Percentiles rank a stretch among this genome's conserved stretches.
These are phyloP conservation scores for Floccularia luteovirens DNA, from an alignment of 768 basidiomycete species.

Conservation along the genomic window DNA sequence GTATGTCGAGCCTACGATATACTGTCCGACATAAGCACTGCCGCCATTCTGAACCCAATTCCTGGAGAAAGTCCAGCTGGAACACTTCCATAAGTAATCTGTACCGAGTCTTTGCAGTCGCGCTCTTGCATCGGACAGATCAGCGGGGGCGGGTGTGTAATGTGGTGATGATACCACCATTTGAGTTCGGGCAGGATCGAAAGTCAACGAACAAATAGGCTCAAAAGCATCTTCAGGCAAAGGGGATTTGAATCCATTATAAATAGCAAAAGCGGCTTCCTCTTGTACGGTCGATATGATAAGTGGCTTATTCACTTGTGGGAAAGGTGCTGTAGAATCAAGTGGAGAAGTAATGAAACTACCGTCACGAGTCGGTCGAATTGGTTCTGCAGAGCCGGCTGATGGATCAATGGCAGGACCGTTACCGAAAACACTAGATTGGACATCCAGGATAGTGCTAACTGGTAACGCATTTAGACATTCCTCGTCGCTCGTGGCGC, in stretches of 20 bases:
- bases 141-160: slow-evolving; percentile 32
- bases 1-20: slow-evolving; percentile 62
- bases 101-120: slow-evolving; percentile 55
- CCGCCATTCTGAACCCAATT: slow-evolving; percentile 62
- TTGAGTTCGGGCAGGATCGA: slow-evolving; percentile 38
- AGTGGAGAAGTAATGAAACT: slow-evolving; percentile 60
- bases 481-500: slow-evolving; percentile 31
- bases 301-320: slow-evolving; percentile 53
- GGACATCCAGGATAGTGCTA: slow-evolving; percentile 43
- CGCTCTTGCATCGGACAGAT: slow-evolving; percentile 40
- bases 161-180: slow-evolving; percentile 33
- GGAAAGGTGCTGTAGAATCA: slow-evolving; percentile 54
- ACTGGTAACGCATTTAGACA: slow-evolving; percentile 49
- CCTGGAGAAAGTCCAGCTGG: slow-evolving; percentile 64
- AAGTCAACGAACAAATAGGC: slow-evolving; percentile 27
- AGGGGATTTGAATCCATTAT: slow-evolving; percentile 27
- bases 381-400: slow-evolving; percentile 45
- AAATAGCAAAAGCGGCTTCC: slow-evolving; percentile 67
- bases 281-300: slow-evolving; percentile 64
- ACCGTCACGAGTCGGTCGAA: slow-evolving; percentile 65
- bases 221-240: slow-evolving; percentile 31
- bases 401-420: slow-evolving; percentile 41
- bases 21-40: slow-evolving; percentile 59
- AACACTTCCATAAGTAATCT: slow-evolving; percentile 64
- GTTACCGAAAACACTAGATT: slow-evolving; percentile 34